phyloP scores from a whole-genome alignment of 108 stramenopile species.

The Cyclostephanos invisitatus region DNA sequence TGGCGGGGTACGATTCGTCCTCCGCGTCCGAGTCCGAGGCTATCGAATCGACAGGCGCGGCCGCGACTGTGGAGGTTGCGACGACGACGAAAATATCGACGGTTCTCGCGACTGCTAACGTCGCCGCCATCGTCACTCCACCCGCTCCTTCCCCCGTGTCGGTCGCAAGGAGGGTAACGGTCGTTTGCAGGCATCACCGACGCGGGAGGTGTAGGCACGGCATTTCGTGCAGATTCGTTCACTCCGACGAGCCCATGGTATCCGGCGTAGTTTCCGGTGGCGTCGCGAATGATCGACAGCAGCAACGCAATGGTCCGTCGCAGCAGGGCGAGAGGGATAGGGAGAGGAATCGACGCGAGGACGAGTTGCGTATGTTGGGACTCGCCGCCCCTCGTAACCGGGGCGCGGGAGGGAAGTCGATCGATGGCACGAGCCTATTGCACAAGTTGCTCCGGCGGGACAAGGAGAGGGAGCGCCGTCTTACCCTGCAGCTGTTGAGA shows the following conservation, averaged over 20 bases:
- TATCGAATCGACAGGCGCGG: neutral
- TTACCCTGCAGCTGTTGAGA: conserved; percentile 74
- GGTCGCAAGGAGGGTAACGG: conserved; percentile 26
- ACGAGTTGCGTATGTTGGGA: conserved; percentile 40
- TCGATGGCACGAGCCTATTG: conserved; percentile 54
- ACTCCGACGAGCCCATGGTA: conserved; percentile 5
- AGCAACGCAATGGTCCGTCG: conserved; percentile 12
- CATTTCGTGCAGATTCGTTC: conserved; percentile 47
- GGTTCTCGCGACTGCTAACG: neutral
- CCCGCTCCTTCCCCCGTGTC: neutral
- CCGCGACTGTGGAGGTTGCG: neutral
- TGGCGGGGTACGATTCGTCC: conserved; percentile 84
- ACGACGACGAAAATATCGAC: neutral
- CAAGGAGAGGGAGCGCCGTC: conserved; percentile 66
- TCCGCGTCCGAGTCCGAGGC: conserved; percentile 55
- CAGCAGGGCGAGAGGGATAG: conserved; percentile 41
- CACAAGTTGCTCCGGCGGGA: conserved; percentile 72
- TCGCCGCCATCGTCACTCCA: neutral
- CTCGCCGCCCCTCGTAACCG: conserved; percentile 25
- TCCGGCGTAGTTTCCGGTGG: neutral
- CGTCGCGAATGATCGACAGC: conserved; percentile 3
- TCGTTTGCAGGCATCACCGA: conserved; percentile 39
- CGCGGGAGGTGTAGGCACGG: conserved; percentile 52
- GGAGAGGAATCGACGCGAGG: conserved; percentile 27
- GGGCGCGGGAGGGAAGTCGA: conserved; percentile 15